Evolutionary conservation across 306 rosid species (phyloP).

Genomic region (Rosa chinensis): DNA sequence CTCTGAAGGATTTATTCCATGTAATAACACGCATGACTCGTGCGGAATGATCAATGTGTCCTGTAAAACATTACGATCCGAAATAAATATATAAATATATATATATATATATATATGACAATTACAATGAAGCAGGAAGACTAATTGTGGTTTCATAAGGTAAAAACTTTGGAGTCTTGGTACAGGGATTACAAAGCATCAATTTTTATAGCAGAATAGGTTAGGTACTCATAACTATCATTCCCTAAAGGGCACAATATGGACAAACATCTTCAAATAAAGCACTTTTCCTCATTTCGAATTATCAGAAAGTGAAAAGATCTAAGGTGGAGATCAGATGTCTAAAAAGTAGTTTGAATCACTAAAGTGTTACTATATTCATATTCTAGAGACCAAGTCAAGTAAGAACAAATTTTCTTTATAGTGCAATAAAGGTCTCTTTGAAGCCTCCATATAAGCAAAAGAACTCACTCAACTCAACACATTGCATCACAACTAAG

Average conservation of each 20-base stretch:
- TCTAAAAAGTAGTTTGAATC: slow-evolving; percentile 2
- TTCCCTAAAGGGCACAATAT: not conserved
- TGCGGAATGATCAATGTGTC: slow-evolving; percentile 85
- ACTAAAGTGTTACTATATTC: not conserved
- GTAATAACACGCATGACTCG: slow-evolving; percentile 87
- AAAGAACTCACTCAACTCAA: slow-evolving; percentile 4
- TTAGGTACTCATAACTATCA: not conserved
- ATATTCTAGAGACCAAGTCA: not conserved
- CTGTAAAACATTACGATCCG: slow-evolving; percentile 35
- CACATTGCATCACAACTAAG: slow-evolving; percentile 10
- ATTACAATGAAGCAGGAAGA: not conserved
- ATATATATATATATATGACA: not conserved
- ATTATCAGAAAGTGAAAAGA: slow-evolving; percentile 4
- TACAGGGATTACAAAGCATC: slow-evolving; percentile 9
- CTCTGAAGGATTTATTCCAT: slow-evolving; percentile 71
- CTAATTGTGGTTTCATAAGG: not conserved
- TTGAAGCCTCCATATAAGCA: not conserved
- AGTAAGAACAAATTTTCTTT: not conserved
- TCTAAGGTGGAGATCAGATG: not conserved
- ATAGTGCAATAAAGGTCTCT: not conserved
- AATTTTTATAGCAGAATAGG: not conserved
- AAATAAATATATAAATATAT: no score
- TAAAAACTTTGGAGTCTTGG: not conserved
- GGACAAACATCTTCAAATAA: slow-evolving; percentile 3
- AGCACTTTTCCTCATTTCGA: slow-evolving; percentile 2